Evolutionary conservation across 164 flowering plant species (phyloP), one percentile per base, ranked within the genome.

Genomic region (Macadamia tetraphylla): DNA sequence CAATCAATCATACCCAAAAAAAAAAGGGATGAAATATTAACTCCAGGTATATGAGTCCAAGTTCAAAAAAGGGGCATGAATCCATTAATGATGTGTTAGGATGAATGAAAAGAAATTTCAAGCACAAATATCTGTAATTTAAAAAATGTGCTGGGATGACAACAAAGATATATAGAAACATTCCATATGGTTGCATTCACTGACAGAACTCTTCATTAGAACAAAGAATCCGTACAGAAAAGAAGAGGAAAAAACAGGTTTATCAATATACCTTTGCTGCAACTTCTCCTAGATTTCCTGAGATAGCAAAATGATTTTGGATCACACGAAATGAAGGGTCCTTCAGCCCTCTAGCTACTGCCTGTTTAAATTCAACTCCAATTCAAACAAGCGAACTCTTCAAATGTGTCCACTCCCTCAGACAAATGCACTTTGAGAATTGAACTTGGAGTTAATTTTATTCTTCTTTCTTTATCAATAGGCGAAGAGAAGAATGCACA

Each of bases 251-350:
- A 2, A 57, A 29, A 43, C n/a, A 62, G 55, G 29, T 48, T 42
- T 29, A 15, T 18, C 12, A 18, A 8, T 12, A 53, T 77, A 93
- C 98, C 98, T 94, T 94, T 23, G 97, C 98, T 68, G 98, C 87
- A 55, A 94, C 83, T 48, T 89, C 98, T 73, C 98, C 98, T 51
- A 94, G 81, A 81, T 94, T 94, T 76, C 89, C 92, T 15, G 88
- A 76, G 66, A 83, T 60, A 8, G 97, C 93, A 85, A 94, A 91
- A 84, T 94, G 98, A 77, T 85, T 88, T 70, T 91, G 98, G 75
- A 94, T 91, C 63, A 91, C 96, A 29, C 97, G 91, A 66, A 82
- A 91, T 59, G 98, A 94, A 72, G 98, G 96, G 72, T 91, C 98
- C 77, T 87, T 94, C 10, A 94, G 85, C 66, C 97, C 98, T 75